A percentile compares a stretch with the other conserved stretches of the same genome.
These are phyloP conservation scores for Thalassiosira hispida DNA, from an alignment of 352 stramenopile genomes.

Conservation along the genomic window DNA sequence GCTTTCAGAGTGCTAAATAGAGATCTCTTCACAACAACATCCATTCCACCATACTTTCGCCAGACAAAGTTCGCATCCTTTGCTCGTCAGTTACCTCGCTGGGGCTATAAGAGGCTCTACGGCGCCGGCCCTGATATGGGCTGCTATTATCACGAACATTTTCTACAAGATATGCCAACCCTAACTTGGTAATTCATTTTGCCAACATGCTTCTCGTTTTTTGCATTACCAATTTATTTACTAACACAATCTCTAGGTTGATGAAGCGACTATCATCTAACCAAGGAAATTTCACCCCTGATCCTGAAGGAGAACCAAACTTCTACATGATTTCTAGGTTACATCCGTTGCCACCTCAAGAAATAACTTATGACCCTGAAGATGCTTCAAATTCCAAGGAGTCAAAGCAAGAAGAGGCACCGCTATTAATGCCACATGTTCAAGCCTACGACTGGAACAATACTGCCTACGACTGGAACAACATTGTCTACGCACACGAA, in stretches of 20 bases:
- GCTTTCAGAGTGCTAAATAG: conserved; percentile 39
- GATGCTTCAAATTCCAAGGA: not conserved
- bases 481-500: too few relatives aligned
- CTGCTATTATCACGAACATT: conserved; percentile 65
- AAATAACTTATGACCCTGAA: not conserved
- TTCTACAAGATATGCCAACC: not conserved
- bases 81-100: conserved; percentile 55
- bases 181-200: too few relatives aligned
- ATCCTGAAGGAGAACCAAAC: too few relatives aligned
- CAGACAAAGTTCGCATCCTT: conserved; percentile 34
- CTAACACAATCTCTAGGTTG: too few relatives aligned
- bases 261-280: too few relatives aligned
- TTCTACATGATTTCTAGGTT: too few relatives aligned
- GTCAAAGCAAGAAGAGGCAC: not conserved
- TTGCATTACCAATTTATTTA: too few relatives aligned
- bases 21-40: not conserved
- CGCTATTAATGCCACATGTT: not conserved
- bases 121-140: conserved; percentile 50
- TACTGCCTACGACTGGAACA: too few relatives aligned
- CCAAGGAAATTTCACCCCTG: too few relatives aligned
- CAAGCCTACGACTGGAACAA: not conserved
- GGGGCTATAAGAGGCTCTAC: conserved; percentile 59
- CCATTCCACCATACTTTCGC: not conserved
- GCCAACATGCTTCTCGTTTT: too few relatives aligned
- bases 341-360: not conserved